Conservation (phyloP, 768 basidiomycete genomes). For the Thelephora ganbajun region DNA sequence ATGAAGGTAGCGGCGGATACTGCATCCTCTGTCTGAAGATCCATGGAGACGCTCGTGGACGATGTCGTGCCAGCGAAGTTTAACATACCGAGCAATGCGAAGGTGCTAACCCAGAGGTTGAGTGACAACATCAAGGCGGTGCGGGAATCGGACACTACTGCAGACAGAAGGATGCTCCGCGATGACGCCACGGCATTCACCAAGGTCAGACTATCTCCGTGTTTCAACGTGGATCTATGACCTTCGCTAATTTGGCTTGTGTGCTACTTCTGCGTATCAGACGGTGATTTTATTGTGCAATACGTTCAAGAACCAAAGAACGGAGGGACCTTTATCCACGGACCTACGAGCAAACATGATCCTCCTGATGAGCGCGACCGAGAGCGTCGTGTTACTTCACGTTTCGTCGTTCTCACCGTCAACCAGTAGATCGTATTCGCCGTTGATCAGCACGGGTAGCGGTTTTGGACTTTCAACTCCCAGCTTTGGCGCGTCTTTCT, state of each 20-base stretch:
- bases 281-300: constrained; percentile 66
- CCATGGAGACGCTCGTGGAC: constrained; percentile 52
- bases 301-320: constrained; percentile 50
- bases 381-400: constrained; percentile 76
- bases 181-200: constrained; percentile 74
- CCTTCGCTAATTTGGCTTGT: neutral
- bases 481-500: too few species aligned
- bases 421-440: constrained; percentile 45
- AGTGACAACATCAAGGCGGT: constrained; percentile 42
- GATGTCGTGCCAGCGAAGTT: too few species aligned
- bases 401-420: constrained; percentile 68
- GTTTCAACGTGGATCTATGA: neutral
- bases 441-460: constrained; percentile 22
- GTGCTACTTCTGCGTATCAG: constrained; percentile 21
- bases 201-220: constrained; percentile 41
- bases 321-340: constrained; percentile 39
- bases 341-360: constrained; percentile 58
- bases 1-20: constrained; percentile 68
- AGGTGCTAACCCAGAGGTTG: constrained; percentile 49
- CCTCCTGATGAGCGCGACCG: constrained; percentile 67
- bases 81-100: constrained; percentile 45
- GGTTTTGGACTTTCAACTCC: too few species aligned
- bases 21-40: constrained; percentile 71
- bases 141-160: constrained; percentile 37
- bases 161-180: constrained; percentile 48